Percentiles rank a stretch among this genome's conserved stretches.
phyloP scores from a whole-genome alignment of 345 rosid genomes.

The Corchorus olitorius region DNA sequence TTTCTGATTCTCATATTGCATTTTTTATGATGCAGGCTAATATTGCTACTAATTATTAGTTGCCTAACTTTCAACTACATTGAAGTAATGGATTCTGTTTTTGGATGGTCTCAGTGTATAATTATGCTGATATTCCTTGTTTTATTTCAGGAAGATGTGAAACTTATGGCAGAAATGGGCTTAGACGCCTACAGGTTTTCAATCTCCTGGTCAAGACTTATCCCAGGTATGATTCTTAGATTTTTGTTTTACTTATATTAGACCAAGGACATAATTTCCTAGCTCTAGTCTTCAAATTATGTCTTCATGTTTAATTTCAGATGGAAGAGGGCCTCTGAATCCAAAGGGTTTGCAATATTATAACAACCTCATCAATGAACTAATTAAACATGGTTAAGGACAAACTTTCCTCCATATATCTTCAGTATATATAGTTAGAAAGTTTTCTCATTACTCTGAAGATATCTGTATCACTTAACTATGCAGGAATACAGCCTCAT shows the following conservation, averaged over 20 bases:
- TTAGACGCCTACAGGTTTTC: constrained; percentile 23
- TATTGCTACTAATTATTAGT: not conserved
- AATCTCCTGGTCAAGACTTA: constrained; percentile 23
- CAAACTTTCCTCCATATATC: not conserved
- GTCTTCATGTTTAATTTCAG: not conserved
- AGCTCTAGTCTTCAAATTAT: not conserved
- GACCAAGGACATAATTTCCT: not conserved
- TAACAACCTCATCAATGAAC: constrained; percentile 1
- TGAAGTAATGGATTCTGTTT: not conserved
- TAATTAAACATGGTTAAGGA: constrained; percentile 42
- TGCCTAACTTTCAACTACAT: not conserved
- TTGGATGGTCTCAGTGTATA: not conserved
- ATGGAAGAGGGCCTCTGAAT: constrained; percentile 10
- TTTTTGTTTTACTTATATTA: not conserved
- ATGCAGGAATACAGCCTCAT: constrained; percentile 64
- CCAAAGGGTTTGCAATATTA: not conserved
- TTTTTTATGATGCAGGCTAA: not conserved
- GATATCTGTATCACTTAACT: not conserved
- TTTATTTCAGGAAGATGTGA: constrained; percentile 15
- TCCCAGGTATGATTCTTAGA: constrained; percentile 12
- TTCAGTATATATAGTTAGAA: not conserved
- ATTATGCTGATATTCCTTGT: not conserved
- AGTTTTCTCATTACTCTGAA: not conserved
- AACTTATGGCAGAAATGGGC: constrained; percentile 19
- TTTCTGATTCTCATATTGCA: not conserved